Percentiles rank a stretch among this genome's conserved stretches.
Conservation (phyloP, 306 rosid species). For the Hylodesmum podocarpum region DNA sequence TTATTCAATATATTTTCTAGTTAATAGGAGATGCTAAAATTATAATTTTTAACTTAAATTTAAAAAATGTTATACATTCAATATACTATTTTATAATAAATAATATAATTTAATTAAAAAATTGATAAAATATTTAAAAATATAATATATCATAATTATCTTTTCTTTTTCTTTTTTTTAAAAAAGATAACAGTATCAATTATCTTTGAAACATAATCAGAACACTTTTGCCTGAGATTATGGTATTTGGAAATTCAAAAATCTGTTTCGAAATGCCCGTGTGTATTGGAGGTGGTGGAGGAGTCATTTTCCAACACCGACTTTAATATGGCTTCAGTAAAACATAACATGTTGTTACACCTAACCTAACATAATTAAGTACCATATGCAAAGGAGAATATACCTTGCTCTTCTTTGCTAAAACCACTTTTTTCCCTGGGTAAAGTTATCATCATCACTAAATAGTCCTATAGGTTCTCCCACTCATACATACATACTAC, state of each 20-base stretch:
- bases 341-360: constrained; percentile 43
- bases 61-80: no score
- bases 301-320: constrained; percentile 44
- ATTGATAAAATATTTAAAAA: no score
- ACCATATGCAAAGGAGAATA: constrained; percentile 35
- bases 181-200: no score
- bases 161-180: no score
- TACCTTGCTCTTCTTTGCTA: constrained; percentile 57
- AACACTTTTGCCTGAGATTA: neutral
- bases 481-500: neutral
- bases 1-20: no score
- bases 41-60: no score
- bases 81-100: no score
- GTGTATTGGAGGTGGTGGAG: constrained; percentile 25
- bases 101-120: no score
- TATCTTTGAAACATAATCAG: no score
- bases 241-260: neutral
- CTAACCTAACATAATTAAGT: constrained; percentile 16
- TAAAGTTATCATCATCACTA: constrained; percentile 23
- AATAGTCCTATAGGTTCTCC: neutral
- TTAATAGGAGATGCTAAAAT: no score
- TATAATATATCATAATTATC: no score
- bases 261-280: neutral
- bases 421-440: constrained; percentile 29
- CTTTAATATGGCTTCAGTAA: constrained; percentile 28